Percentiles rank a stretch among this genome's conserved stretches.
Conservation (phyloP, 805 yeast species). For the Barnettozyma wickerhamii region DNA sequence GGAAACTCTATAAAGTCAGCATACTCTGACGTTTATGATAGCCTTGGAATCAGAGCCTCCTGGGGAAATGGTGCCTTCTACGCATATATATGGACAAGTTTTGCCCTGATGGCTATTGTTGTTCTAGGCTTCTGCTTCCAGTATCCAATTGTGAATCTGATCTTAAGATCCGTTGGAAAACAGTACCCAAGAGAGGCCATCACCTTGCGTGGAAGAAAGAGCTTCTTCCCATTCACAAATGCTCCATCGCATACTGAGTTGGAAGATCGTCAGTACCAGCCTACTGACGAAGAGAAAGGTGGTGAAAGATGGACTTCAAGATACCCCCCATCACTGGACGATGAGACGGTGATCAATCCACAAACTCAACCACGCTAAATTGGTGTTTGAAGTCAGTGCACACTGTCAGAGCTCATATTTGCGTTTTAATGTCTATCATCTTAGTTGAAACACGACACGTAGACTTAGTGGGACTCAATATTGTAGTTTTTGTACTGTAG, state of each 20-base stretch:
- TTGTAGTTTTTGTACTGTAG: too few relatives aligned
- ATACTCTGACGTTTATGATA: not conserved
- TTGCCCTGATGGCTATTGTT: not conserved
- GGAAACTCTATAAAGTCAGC: not conserved
- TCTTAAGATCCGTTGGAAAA: not conserved
- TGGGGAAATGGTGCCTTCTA: slow-evolving; percentile 3
- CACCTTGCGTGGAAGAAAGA: not conserved
- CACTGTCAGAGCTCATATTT: too few relatives aligned
- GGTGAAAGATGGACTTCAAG: not conserved
- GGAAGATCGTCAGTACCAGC: too few relatives aligned
- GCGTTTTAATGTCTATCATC: too few relatives aligned
- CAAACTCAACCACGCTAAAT: not conserved
- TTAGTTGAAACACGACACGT: too few relatives aligned
- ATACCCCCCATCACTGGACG: not conserved
- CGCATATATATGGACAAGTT: not conserved
- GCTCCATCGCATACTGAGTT: not conserved
- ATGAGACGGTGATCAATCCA: not conserved
- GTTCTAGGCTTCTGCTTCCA: slow-evolving; percentile 1
- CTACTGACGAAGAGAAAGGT: not conserved
- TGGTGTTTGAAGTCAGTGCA: not conserved
- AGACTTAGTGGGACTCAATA: too few relatives aligned
- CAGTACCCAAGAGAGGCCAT: not conserved
- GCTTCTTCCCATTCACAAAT: not conserved
- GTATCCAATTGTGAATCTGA: not conserved
- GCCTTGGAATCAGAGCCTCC: slow-evolving; percentile 1